Evolutionary conservation across 371 early-diverging fungal species (phyloP), one percentile per base, ranked within the genome.

Genomic region (Apophysomyces trapeziformis): DNA sequence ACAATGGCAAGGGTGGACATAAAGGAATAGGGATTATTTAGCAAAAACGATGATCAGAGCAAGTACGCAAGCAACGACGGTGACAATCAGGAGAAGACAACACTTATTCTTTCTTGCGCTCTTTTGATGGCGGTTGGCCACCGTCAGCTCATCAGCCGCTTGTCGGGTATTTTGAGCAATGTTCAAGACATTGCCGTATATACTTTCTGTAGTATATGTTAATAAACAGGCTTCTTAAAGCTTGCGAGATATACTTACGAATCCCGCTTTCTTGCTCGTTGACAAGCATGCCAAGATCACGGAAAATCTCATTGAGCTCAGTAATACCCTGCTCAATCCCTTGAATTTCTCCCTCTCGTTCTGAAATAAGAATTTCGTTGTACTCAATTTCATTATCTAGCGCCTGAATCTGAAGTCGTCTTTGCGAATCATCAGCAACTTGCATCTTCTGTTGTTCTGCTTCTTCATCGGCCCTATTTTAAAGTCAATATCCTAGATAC

Each of bases 271-370:
- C 94, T 85, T 99, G 99, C 71, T 98, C 97, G 58, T 93, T 90
- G 13, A 99, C 98, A 64, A 99, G 84, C 50, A 95, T 95, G 11
- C 97, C 97, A 54, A 99, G 76, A 77, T 98, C 97, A 66, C 96
- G 82, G 76, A 99, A 99, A 60, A 99, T 92, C 76, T 97, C 97
- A 72, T 97, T 98, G 18, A 99, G 82, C 70, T 93, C 92, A 4
- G 88, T 87, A 38, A 98, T 96, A 14, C 95, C 95, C 64, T 89
- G 88, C 73, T 98, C 98, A 65, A 99, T 96, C 45, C 93, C 94
- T 58, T 84, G 82, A 16, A 99, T 90, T 65, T 96, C 98, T 39
- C 86, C 87, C 70, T 99, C 99, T 13, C 98, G 90, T 73, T 99
- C 97, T 8, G 85, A 82, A 67, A 99, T 98, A 54, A 98, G 69